A percentile compares a stretch with the other conserved stretches of the same genome.
phyloP scores from a whole-genome alignment of 192 early-diverging fungal genomes.

The Spinellus fusiger region DNA sequence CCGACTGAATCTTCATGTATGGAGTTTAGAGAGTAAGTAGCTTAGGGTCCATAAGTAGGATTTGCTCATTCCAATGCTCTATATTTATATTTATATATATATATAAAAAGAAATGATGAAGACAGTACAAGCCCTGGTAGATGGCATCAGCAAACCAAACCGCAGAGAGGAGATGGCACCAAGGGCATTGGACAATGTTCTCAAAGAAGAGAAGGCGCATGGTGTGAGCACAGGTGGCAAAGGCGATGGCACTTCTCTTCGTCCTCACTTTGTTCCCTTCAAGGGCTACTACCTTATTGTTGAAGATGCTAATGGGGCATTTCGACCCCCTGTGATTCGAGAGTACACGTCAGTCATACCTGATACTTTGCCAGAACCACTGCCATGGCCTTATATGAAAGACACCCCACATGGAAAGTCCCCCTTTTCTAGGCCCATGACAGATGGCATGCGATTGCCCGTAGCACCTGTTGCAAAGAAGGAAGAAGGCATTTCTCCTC shows the following conservation, averaged over 20 bases:
- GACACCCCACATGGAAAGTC: neutral
- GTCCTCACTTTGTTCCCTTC: slow-evolving; percentile 15
- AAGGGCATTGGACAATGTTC: slow-evolving; percentile 2
- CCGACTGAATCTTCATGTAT: slow-evolving; percentile 2
- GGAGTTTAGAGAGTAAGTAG: neutral
- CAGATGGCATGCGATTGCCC: too few species aligned
- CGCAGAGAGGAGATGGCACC: neutral
- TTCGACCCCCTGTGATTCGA: slow-evolving; percentile 6
- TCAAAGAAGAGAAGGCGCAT: slow-evolving; percentile 16
- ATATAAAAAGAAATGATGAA: neutral
- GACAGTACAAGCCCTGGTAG: neutral
- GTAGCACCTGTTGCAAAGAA: too few species aligned
- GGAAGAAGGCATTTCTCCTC: neutral
- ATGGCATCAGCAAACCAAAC: neutral
- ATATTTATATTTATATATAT: neutral
- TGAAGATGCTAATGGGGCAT: slow-evolving; percentile 14
- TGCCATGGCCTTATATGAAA: slow-evolving; percentile 19
- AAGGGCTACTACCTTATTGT: slow-evolving; percentile 7
- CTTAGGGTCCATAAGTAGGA: neutral
- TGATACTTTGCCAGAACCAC: neutral
- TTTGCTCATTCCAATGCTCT: neutral
- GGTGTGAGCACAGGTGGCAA: slow-evolving; percentile 3
- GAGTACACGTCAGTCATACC: neutral
- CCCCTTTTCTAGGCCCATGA: neutral
- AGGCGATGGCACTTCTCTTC: neutral